These are phyloP conservation scores for Phytophthora rubi DNA, from an alignment of 352 stramenopile species.

Conservation along the genomic window DNA sequence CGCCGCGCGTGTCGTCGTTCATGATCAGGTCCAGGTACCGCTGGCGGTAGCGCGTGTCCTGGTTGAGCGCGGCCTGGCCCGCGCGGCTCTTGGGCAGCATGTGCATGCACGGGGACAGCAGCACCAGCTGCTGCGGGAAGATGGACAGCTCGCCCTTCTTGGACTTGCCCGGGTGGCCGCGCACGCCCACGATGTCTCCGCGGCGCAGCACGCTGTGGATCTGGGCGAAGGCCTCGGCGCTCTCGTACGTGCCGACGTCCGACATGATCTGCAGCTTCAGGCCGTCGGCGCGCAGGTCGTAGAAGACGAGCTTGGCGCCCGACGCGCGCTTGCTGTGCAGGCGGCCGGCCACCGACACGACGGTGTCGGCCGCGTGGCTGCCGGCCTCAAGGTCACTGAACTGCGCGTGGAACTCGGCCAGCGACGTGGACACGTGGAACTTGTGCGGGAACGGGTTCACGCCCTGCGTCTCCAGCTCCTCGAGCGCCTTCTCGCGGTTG, in stretches of 20 bases:
- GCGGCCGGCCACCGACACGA: conserved; percentile 94
- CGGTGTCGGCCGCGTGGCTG: conserved; percentile 73
- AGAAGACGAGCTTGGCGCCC: conserved; percentile 98
- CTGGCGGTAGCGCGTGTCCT: conserved; percentile 90
- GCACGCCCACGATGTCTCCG: conserved; percentile 97
- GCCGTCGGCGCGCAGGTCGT: conserved; percentile 96
- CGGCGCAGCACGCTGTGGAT: conserved; percentile 93
- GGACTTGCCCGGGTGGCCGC: conserved; percentile 95
- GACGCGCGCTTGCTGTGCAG: conserved; percentile 96
- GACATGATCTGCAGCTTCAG: conserved; percentile 98
- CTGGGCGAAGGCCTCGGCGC: conserved; percentile 57
- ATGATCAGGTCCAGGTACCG: conserved; percentile 98
- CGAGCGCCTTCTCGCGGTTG: conserved; percentile 93
- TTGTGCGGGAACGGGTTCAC: conserved; percentile 99
- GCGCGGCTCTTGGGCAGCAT: conserved; percentile 84
- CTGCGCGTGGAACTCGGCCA: conserved; percentile 95
- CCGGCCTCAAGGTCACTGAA: conserved; percentile 87
- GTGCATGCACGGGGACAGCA: conserved; percentile 88
- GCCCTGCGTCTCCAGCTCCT: conserved; percentile 91
- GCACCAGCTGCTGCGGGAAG: conserved; percentile 88
- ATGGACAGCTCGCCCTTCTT: conserved; percentile 98
- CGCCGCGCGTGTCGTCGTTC: conserved; percentile 92
- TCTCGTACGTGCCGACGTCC: conserved; percentile 74
- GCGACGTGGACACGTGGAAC: conserved; percentile 94
- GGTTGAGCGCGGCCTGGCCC: conserved; percentile 60